Conservation (phyloP, 371 early-diverging fungal genomes). For the Lichtheimia ramosa region DNA sequence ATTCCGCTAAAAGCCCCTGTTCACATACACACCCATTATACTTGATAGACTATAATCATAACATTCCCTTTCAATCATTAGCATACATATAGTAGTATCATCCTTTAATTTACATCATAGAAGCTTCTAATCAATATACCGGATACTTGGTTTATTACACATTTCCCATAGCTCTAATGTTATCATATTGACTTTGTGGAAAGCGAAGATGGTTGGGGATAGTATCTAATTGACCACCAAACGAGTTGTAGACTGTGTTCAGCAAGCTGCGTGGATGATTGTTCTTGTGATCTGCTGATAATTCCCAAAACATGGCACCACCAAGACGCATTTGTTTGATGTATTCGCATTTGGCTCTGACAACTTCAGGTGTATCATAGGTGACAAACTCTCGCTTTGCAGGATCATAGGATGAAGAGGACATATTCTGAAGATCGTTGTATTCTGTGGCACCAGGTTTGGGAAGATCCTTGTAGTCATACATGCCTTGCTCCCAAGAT, state of each 20-base stretch:
- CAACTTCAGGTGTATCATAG: constrained; percentile 77
- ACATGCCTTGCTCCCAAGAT: constrained; percentile 81
- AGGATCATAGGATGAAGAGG: constrained; percentile 78
- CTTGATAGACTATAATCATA: too few relatives aligned
- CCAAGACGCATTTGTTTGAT: constrained; percentile 64
- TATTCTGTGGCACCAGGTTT: constrained; percentile 60
- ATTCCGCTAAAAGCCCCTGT: constrained; percentile 8
- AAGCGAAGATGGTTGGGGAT: constrained; percentile 48
- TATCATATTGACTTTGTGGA: constrained; percentile 54
- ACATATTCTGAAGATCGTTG: constrained; percentile 66
- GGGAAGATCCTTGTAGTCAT: constrained; percentile 76
- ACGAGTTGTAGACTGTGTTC: constrained; percentile 29
- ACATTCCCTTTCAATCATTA: too few relatives aligned
- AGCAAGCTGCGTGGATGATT: constrained; percentile 46
- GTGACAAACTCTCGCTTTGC: constrained; percentile 68
- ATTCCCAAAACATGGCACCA: constrained; percentile 89
- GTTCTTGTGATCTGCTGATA: constrained; percentile 60
- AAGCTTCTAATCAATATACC: too few relatives aligned
- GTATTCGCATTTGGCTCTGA: constrained; percentile 76
- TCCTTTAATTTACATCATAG: too few relatives aligned
- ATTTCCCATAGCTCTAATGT: constrained; percentile 28
- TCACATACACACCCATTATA: too few relatives aligned
- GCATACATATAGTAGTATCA: too few relatives aligned
- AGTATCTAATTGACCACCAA: constrained; percentile 41
- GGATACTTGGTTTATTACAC: too few relatives aligned